Conservation (phyloP, 345 rosid species). For the Moricandia moricandioides region DNA sequence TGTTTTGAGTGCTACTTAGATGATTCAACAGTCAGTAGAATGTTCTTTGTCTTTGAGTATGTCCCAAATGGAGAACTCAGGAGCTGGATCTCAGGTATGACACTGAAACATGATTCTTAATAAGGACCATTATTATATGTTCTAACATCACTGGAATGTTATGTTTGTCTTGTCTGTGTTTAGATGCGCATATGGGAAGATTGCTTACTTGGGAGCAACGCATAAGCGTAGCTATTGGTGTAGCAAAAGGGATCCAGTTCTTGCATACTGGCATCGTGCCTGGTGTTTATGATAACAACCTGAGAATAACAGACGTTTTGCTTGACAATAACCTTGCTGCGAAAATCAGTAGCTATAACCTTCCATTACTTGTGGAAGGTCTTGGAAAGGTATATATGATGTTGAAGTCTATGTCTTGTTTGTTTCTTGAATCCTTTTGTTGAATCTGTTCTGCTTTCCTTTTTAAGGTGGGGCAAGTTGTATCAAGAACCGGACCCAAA, state of each 20-base stretch:
- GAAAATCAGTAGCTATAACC: conserved; percentile 83
- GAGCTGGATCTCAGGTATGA: conserved; percentile 84
- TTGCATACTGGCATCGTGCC: conserved; percentile 91
- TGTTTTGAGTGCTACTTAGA: conserved; percentile 92
- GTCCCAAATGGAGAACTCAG: conserved; percentile 84
- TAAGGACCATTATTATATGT: background rate
- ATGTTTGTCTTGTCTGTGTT: conserved; percentile 10
- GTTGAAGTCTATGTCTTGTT: background rate
- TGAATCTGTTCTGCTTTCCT: conserved; percentile 12
- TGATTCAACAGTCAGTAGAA: conserved; percentile 91
- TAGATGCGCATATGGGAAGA: conserved; percentile 50
- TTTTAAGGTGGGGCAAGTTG: conserved; percentile 54
- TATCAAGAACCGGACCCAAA: conserved; percentile 44
- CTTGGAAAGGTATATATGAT: conserved; percentile 53
- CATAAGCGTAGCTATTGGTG: conserved; percentile 77
- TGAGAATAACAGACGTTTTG: conserved; percentile 77
- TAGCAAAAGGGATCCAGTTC: conserved; percentile 85
- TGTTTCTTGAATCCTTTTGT: conserved; percentile 12
- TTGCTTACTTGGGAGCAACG: conserved; percentile 78
- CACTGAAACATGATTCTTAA: conserved; percentile 1
- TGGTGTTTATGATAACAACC: conserved; percentile 70
- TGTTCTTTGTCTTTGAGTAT: conserved; percentile 80
- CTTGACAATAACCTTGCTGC: conserved; percentile 78
- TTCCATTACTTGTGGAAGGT: conserved; percentile 69
- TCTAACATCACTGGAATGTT: background rate